phyloP scores from a whole-genome alignment of 768 basidiomycete species.

The Boletus vinaceobasis region DNA sequence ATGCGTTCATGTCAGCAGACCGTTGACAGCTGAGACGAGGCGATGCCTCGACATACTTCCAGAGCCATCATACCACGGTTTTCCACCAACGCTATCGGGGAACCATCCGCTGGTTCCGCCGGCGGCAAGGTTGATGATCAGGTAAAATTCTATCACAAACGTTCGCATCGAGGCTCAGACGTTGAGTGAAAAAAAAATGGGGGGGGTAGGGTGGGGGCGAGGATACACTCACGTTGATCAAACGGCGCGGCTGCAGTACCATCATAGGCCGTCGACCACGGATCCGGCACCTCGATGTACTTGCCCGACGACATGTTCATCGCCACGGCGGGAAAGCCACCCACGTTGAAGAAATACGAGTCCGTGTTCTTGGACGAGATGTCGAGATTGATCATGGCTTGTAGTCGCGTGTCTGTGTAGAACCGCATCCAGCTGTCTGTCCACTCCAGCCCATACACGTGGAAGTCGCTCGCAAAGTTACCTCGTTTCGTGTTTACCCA shows the following conservation, averaged over 20 bases:
- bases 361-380: conserved; percentile 41
- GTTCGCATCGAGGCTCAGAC: conserved; percentile 2
- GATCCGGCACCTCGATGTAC: conserved; percentile 42
- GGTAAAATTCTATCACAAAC: conserved; percentile 63
- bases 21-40: conserved; percentile 13
- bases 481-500: conserved; percentile 38
- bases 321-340: conserved; percentile 49
- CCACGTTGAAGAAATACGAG: conserved; percentile 50
- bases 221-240: conserved; percentile 30
- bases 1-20: neutral
- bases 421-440: conserved; percentile 52
- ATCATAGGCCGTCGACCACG: conserved; percentile 45
- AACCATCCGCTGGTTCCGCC: conserved; percentile 70
- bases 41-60: conserved; percentile 36
- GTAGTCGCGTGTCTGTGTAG: conserved; percentile 50
- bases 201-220: neutral
- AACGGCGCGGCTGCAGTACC: conserved; percentile 45
- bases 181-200: neutral
- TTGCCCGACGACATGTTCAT: conserved; percentile 38
- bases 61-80: conserved; percentile 60
- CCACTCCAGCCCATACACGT: conserved; percentile 60
- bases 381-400: conserved; percentile 49
- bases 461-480: conserved; percentile 47
- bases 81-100: conserved; percentile 49
- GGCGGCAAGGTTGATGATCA: conserved; percentile 76